phyloP scores from a whole-genome alignment of 2,329 filamentous ascomycete genomes.

The Cladosporium colombiae region DNA sequence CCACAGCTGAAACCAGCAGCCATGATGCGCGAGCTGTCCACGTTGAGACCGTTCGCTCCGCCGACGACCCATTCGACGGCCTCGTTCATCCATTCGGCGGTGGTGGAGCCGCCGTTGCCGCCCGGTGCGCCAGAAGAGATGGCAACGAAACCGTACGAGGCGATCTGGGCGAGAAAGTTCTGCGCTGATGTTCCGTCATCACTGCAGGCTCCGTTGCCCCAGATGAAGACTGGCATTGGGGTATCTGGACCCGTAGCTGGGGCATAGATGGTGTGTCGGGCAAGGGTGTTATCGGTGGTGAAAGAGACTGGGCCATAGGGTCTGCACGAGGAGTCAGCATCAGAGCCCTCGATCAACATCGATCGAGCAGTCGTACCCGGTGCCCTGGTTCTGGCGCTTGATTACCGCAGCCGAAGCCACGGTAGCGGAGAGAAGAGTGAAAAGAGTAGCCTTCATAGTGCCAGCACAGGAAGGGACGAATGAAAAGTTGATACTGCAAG shows the following conservation, averaged over 20 bases:
- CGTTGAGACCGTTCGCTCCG: slow-evolving; percentile 14
- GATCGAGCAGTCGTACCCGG: background rate
- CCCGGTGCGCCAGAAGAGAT: slow-evolving; percentile 27
- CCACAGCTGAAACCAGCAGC: slow-evolving; percentile 19
- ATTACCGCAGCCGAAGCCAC: background rate
- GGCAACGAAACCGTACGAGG: slow-evolving; percentile 29
- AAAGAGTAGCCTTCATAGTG: slow-evolving; percentile 5
- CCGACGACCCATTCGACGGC: slow-evolving; percentile 14
- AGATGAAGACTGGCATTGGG: slow-evolving; percentile 30
- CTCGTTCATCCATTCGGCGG: slow-evolving; percentile 16
- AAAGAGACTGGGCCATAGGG: slow-evolving; percentile 15
- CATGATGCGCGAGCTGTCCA: slow-evolving; percentile 16
- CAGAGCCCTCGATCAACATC: background rate
- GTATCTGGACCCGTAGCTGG: slow-evolving; percentile 26
- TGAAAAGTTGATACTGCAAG: background rate
- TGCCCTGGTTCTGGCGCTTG: slow-evolving; percentile 17
- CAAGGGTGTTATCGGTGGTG: slow-evolving; percentile 13
- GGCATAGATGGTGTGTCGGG: slow-evolving; percentile 18
- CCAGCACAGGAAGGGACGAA: slow-evolving; percentile 6
- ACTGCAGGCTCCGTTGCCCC: slow-evolving; percentile 33
- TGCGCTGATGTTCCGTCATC: slow-evolving; percentile 25
- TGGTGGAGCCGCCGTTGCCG: slow-evolving; percentile 11
- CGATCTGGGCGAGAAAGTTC: slow-evolving; percentile 27
- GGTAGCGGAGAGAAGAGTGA: background rate
- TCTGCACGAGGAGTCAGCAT: background rate